Base-by-base conservation (phyloP, 176 grass and related monocot species). In the Carex myosuroides region DNA sequence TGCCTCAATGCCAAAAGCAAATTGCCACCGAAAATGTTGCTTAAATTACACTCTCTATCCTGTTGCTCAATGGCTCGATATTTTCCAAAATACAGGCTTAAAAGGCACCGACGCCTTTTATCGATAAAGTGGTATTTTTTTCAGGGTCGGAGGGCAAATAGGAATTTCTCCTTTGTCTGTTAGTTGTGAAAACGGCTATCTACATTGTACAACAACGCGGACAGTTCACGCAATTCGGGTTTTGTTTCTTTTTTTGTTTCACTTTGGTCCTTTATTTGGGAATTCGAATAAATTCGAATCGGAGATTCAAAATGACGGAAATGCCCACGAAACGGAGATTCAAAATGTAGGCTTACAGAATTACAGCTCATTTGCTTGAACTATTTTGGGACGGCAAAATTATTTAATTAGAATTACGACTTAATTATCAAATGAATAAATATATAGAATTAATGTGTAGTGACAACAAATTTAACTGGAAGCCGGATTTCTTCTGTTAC, bases 81-180 rank as follows among this genome's bases (percentile, higher is more conserved):
- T 26, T 26, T 26, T 26, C 0, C 26, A 18, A 33, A 80, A 59
- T 20, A n/a, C 3, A 35, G 53, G 0, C 35, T 74, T 0, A 67
- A 82, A 82, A 82, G 39, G 56, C 60, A 50, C 61, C 80, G n/a
- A 82, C 61, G 20, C 79, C 58, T 65, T 46, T 60, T 52, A 26
- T 4, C 13, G 2, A 50, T 64, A 82, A 82, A 82, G 63, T 5
- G 3, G 39, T 64, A 64, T 54, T 66, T 53, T 50, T 16, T 14
- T 12, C 1, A 18, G 32, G 0, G 29, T 65, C 16, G 8, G 62
- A 82, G 39, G 80, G 80, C 2, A 67, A 67, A 82, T 67, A 14
- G 11, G n/a, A 16, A 64, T 33, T 32, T 17, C 6, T 3, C 1
- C 54, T 29, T 82, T 50, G 35, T 50, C 60, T 46, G 60, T 5